Conservation (phyloP, 2,329 filamentous ascomycete genomes). For the Epichloe sp. region DNA sequence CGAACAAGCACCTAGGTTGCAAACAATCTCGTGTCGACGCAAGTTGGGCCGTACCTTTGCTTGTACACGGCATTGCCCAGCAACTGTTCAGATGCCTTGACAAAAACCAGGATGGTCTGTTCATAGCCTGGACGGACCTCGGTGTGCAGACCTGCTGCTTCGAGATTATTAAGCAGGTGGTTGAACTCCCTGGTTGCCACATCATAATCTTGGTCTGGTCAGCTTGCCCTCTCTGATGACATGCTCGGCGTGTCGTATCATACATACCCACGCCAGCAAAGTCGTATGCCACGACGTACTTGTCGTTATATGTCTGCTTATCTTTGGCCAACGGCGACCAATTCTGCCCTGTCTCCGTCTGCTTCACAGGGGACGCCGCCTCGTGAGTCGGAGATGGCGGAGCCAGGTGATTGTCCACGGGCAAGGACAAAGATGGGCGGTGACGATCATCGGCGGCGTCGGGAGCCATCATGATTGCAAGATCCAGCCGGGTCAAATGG, state of each 20-base stretch:
- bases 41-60: constrained; percentile 33
- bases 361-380: background rate
- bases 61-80: constrained; percentile 55
- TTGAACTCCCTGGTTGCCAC: constrained; percentile 22
- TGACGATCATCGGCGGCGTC: constrained; percentile 1
- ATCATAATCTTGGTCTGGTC: constrained; percentile 17
- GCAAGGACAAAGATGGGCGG: background rate
- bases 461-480: background rate
- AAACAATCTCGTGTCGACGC: background rate
- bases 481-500: background rate
- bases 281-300: constrained; percentile 28
- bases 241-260: too few relatives aligned
- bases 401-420: background rate
- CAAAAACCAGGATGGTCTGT: constrained; percentile 54
- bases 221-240: background rate
- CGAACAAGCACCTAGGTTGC: background rate
- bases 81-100: constrained; percentile 48
- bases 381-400: background rate
- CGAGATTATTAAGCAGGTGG: constrained; percentile 43
- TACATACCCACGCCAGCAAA: constrained; percentile 21
- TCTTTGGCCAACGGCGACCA: background rate
- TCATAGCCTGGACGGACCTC: constrained; percentile 60
- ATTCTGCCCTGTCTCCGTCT: background rate
- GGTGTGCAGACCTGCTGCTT: constrained; percentile 50
- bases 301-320: constrained; percentile 4